A percentile compares a stretch with the other conserved stretches of the same genome.
Conservation (phyloP, 352 stramenopile genomes). For the Aphanomyces astaci region DNA sequence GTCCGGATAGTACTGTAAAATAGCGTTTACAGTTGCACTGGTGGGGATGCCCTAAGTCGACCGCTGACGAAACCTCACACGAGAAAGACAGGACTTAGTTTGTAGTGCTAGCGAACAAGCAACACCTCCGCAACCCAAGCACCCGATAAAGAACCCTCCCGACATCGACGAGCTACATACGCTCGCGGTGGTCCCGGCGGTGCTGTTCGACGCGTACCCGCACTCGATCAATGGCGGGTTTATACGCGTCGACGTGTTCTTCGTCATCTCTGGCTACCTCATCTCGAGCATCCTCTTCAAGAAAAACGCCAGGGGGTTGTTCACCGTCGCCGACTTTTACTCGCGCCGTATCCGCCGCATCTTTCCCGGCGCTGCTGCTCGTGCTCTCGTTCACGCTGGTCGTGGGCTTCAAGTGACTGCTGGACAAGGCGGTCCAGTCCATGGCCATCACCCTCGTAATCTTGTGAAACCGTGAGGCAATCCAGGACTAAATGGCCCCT, state of each 20-base stretch:
- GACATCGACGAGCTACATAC: conserved; percentile 17
- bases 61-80: too few species aligned
- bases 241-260: conserved; percentile 19
- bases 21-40: too few species aligned
- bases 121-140: neutral
- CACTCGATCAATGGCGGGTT: neutral
- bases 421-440: too few species aligned
- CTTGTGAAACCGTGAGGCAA: neutral
- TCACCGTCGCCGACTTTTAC: too few species aligned
- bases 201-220: conserved; percentile 8
- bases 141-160: conserved; percentile 5
- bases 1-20: too few species aligned
- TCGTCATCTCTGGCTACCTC: conserved; percentile 23
- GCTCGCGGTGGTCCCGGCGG: conserved; percentile 9
- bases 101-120: too few species aligned
- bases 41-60: too few species aligned
- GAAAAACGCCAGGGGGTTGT: too few species aligned
- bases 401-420: neutral
- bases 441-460: conserved; percentile 9
- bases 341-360: conserved; percentile 13
- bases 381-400: conserved; percentile 6
- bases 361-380: conserved; percentile 5
- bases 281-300: too few species aligned
- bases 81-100: too few species aligned
- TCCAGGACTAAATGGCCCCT: conserved; percentile 5